Evolutionary conservation across 345 rosid species (phyloP).

Genomic region (Pelargonium nanum): DNA sequence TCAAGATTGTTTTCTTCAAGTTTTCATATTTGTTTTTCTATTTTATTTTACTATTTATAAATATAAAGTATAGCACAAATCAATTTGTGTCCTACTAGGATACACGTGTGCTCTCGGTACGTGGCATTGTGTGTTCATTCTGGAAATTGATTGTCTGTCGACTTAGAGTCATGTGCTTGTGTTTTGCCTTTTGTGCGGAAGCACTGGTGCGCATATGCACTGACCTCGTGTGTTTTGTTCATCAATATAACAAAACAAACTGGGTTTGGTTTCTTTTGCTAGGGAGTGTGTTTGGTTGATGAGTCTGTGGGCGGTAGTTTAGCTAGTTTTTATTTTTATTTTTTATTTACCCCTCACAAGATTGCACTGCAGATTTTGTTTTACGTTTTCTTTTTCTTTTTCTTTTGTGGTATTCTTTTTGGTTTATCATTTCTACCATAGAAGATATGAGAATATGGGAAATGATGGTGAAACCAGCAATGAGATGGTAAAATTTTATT

Average conservation of each 20-base stretch:
- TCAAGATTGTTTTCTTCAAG: background rate
- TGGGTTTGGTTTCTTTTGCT: too few species aligned
- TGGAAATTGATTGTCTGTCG: background rate
- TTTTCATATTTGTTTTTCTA: too few species aligned
- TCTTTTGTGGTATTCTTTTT: background rate
- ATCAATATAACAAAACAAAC: background rate
- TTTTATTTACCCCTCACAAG: too few species aligned
- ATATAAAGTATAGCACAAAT: too few species aligned
- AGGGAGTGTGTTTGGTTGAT: background rate
- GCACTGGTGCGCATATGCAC: background rate
- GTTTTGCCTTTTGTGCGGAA: background rate
- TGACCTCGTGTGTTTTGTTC: background rate
- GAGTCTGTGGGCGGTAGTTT: too few species aligned
- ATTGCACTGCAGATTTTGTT: too few species aligned
- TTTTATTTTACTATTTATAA: background rate
- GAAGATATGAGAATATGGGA: background rate
- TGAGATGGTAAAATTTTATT: too few species aligned
- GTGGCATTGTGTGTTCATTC: background rate
- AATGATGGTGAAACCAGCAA: background rate
- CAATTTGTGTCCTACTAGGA: background rate
- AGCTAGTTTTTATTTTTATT: too few species aligned
- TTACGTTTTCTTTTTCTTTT: background rate
- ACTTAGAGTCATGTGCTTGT: background rate
- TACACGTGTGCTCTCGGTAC: background rate
- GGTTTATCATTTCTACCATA: background rate